A percentile compares a stretch with the other conserved stretches of the same genome.
phyloP scores from a whole-genome alignment of 805 yeast genomes.

The Phaffomyces thermotolerans region DNA sequence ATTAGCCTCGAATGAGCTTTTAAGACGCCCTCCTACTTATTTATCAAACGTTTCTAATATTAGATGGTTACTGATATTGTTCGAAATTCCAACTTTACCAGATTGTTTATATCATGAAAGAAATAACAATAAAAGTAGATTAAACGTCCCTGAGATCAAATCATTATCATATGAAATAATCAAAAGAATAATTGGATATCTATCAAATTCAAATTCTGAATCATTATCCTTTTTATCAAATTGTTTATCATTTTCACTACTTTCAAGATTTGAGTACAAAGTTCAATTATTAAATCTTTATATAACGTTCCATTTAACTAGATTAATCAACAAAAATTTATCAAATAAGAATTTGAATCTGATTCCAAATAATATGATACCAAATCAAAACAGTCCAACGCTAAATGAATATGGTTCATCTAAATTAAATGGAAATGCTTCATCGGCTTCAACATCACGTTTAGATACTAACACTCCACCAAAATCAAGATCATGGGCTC shows the following conservation, averaged over 20 bases:
- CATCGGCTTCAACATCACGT: neutral
- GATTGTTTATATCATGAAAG: slow-evolving; percentile 34
- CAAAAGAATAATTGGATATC: slow-evolving; percentile 60
- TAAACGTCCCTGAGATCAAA: slow-evolving; percentile 44
- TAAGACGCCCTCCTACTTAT: slow-evolving; percentile 41
- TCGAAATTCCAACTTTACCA: slow-evolving; percentile 61
- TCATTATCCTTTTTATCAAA: slow-evolving; percentile 39
- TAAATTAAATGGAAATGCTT: slow-evolving; percentile 4
- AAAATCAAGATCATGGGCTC: slow-evolving; percentile 3
- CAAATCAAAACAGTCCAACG: slow-evolving; percentile 5
- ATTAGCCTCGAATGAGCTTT: slow-evolving; percentile 40
- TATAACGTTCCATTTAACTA: slow-evolving; percentile 66
- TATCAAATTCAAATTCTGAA: slow-evolving; percentile 42
- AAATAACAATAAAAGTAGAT: neutral
- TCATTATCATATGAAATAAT: slow-evolving; percentile 59
- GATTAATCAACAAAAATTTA: slow-evolving; percentile 32
- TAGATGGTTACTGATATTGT: slow-evolving; percentile 54
- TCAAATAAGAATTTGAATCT: neutral
- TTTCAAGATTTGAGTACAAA: slow-evolving; percentile 38
- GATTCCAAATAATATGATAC: neutral
- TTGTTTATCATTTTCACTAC: slow-evolving; percentile 46
- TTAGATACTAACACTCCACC: neutral
- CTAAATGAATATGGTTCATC: slow-evolving; percentile 9
- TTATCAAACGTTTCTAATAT: slow-evolving; percentile 37
- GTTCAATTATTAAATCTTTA: slow-evolving; percentile 69